phyloP scores from a whole-genome alignment of 495 filamentous ascomycete species.

The Pyrenula aspistea region DNA sequence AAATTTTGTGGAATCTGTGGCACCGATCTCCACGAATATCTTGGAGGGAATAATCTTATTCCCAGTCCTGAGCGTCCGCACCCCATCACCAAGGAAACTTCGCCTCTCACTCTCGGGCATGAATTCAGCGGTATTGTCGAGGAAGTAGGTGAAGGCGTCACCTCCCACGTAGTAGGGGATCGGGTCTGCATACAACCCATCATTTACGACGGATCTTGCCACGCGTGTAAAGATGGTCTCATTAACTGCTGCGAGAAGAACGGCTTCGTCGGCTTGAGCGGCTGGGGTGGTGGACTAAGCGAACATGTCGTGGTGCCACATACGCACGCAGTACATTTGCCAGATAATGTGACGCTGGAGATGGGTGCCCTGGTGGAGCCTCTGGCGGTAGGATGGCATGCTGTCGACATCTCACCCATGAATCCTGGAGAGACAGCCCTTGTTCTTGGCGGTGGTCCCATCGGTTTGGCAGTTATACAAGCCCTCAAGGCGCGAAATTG shows the following conservation, averaged over 20 bases:
- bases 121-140: conserved; percentile 49
- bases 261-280: conserved; percentile 49
- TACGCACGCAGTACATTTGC: conserved; percentile 2
- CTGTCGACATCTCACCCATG: conserved; percentile 36
- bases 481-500: conserved; percentile 35
- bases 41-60: conserved; percentile 41
- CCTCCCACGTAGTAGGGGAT: conserved; percentile 37
- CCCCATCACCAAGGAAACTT: conserved; percentile 40
- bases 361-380: conserved; percentile 43
- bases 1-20: not conserved
- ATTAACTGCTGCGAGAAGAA: conserved; percentile 44
- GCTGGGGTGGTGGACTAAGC: conserved; percentile 41
- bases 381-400: conserved; percentile 51
- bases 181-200: conserved; percentile 47
- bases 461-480: conserved; percentile 45
- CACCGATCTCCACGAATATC: conserved; percentile 49
- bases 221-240: conserved; percentile 33
- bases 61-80: conserved; percentile 36
- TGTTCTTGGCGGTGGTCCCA: conserved; percentile 46
- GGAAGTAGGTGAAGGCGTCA: conserved; percentile 42
- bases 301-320: conserved; percentile 36
- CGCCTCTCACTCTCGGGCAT: conserved; percentile 49
- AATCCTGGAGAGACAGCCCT: conserved; percentile 32
- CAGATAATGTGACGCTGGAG: conserved; percentile 10
- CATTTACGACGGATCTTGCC: conserved; percentile 45